These are phyloP conservation scores for Agroathelia rolfsii DNA, from an alignment of 1,284 basidiomycete species.

Conservation along the genomic window DNA sequence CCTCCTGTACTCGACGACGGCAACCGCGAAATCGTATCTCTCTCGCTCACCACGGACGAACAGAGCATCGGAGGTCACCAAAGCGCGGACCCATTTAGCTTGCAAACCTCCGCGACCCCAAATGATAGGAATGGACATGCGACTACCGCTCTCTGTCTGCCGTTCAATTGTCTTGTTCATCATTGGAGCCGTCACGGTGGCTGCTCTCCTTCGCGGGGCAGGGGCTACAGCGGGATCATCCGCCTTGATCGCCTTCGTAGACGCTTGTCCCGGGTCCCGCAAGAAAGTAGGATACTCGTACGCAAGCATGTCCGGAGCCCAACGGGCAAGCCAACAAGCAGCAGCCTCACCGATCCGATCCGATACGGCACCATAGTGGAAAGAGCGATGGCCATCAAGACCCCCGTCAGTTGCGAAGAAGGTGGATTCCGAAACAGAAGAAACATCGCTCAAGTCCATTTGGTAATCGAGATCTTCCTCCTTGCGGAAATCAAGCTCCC, in stretches of 20 bases:
- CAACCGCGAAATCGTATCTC: conserved; percentile 70
- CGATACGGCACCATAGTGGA: conserved; percentile 74
- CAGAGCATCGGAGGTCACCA: conserved; percentile 72
- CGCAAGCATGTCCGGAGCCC: conserved; percentile 72
- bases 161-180: too few species aligned
- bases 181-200: conserved; percentile 22
- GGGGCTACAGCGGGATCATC: too few species aligned
- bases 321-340: conserved; percentile 80
- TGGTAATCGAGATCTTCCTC: too few species aligned
- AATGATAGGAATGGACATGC: conserved; percentile 34
- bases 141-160: too few species aligned
- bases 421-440: too few species aligned
- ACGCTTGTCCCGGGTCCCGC: conserved; percentile 9
- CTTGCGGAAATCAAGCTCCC: too few species aligned
- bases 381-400: conserved; percentile 23
- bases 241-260: too few species aligned
- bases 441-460: too few species aligned
- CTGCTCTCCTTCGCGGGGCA: conserved; percentile 21
- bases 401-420: too few species aligned
- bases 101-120: conserved; percentile 67
- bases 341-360: conserved; percentile 89
- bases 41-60: conserved; percentile 76
- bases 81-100: conserved; percentile 62
- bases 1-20: conserved; percentile 68
- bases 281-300: conserved; percentile 47